Evolutionary conservation across 768 basidiomycete genomes (phyloP).

Genomic region (Podaxis sp.): DNA sequence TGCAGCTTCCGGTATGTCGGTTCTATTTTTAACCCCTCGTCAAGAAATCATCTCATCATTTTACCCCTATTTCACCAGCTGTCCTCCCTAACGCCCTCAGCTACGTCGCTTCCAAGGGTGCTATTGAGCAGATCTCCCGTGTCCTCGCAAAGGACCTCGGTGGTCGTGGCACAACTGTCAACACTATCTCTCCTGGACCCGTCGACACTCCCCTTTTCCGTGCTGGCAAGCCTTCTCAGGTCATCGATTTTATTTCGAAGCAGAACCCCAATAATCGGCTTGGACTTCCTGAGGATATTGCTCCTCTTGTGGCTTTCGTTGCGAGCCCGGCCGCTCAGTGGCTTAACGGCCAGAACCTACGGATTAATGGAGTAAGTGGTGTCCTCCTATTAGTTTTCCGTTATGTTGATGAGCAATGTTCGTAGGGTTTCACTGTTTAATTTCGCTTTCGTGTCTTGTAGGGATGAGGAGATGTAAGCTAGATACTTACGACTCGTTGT

Average conservation of each 20-base stretch:
- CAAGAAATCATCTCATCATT: neutral
- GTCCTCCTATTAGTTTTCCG: neutral
- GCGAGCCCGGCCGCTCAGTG: conserved; percentile 49
- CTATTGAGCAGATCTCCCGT: conserved; percentile 53
- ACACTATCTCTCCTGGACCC: conserved; percentile 52
- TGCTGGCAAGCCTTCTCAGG: conserved; percentile 42
- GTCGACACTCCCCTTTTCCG: conserved; percentile 54
- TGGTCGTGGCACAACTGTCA: conserved; percentile 47
- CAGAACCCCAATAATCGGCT: conserved; percentile 44
- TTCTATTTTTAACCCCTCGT: neutral
- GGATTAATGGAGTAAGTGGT: conserved; percentile 49
- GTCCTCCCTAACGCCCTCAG: conserved; percentile 44
- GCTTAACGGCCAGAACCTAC: conserved; percentile 56
- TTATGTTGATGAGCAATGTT: neutral
- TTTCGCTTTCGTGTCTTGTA: neutral
- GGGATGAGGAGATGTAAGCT: neutral
- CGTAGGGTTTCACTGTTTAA: conserved; percentile 6
- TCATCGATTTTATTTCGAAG: conserved; percentile 41
- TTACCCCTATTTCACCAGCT: conserved; percentile 16
- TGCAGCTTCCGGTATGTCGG: conserved; percentile 28
- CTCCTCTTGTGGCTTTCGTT: conserved; percentile 48
- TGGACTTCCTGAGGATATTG: conserved; percentile 48
- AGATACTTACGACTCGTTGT: neutral
- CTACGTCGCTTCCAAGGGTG: conserved; percentile 54
- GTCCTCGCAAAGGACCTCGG: conserved; percentile 60